Evolutionary conservation across 805 yeast species (phyloP), one percentile per base, ranked within the genome.

Genomic region (Candida parachauliodes): DNA sequence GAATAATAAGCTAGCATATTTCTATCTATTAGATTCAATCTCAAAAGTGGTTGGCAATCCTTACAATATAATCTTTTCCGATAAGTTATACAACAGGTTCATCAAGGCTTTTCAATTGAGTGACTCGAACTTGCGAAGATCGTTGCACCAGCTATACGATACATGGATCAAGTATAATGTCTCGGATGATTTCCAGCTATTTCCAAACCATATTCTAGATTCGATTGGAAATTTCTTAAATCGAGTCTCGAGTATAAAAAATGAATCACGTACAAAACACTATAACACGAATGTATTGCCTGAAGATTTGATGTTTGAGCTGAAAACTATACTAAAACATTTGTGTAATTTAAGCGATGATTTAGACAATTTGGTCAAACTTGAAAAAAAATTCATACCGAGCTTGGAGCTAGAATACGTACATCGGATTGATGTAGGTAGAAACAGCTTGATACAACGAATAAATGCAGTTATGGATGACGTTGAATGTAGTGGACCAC

Each of bases 11-110:
- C 52, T 64, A 15, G 59, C 44, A 44, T 44, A 61, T 15, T 55
- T 68, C 34, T 68, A 68, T 45, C 48, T 68, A 32, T 44, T 68
- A 52, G 74, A 68, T 47, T 63, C 69, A 25, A 64, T 68, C 19
- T 55, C 65, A 48, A 68, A 68, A 41, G 65, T 60, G 47, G 54
- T 67, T 21, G 72, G 74, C 11, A 66, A 60, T 40, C 74, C 74
- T 6, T 68, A 65, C 50, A 65, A 65, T 43, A 41, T 63, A 32
- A 46, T 66, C 34, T 66, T 67, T 45, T 62, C 63, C 28, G 42
- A 50, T 16, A 57, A 58, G 36, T 46, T 68, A 28, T 65, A 56
- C 49, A 52, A 52, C 36, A 50, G 52, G 31, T 68, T 65, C 48
- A 59, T 68, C 3, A 70, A 64, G 37, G 55, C 67, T 2, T 68